Conservation (phyloP, 164 flowering plant species). For the Taxillus chinensis region DNA sequence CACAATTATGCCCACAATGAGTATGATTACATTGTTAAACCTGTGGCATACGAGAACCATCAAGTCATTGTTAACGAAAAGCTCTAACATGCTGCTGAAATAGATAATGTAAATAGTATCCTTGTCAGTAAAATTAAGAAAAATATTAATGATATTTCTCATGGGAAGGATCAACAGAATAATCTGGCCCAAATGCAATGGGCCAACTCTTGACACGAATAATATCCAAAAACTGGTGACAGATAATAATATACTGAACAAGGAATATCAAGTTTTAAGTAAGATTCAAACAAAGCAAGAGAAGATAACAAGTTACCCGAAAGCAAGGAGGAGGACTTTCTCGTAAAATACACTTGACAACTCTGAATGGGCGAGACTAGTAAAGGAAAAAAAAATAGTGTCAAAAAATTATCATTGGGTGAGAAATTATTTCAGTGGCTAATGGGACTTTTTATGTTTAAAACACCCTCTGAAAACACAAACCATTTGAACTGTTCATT, state of each 20-base stretch:
- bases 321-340: constrained; percentile 81
- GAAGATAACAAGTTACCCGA: constrained; percentile 59
- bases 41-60: constrained; percentile 24
- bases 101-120: not conserved
- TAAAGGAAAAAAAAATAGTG: not conserved
- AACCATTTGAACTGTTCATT: no score
- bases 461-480: no score
- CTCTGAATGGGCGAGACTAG: constrained; percentile 95
- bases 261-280: no score
- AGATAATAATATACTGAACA: no score
- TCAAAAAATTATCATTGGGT: no score
- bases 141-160: not conserved
- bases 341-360: constrained; percentile 88
- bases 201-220: no score
- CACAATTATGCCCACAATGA: constrained; percentile 64
- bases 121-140: not conserved
- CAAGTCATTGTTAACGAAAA: not conserved
- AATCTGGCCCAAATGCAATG: no score
- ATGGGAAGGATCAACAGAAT: no score
- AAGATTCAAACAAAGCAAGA: no score
- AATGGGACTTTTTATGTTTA: no score
- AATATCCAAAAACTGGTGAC: no score
- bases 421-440: no score
- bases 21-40: constrained; percentile 71
- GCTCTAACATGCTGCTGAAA: not conserved